These are phyloP conservation scores for Psidium friedrichsthalianum DNA, from an alignment of 345 rosid species.

Conservation along the genomic window DNA sequence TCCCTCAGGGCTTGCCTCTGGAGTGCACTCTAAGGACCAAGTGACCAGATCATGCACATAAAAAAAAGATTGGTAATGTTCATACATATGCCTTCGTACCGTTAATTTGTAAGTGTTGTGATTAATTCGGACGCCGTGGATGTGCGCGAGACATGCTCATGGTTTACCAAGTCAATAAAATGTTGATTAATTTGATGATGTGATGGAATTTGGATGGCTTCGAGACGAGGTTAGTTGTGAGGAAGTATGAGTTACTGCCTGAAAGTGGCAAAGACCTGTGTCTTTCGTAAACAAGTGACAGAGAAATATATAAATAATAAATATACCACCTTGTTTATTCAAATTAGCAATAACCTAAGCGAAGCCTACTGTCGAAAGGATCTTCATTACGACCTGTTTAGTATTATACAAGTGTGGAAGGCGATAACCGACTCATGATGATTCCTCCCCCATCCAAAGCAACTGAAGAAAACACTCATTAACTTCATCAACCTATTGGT, in stretches of 20 bases:
- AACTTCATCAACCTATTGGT: neutral
- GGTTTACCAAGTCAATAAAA: neutral
- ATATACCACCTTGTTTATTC: neutral
- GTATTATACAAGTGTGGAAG: neutral
- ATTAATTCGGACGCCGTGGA: neutral
- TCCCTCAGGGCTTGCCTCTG: conserved; percentile 11
- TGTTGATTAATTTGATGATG: neutral
- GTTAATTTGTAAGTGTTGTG: neutral
- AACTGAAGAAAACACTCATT: neutral
- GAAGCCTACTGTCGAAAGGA: neutral
- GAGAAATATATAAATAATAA: neutral
- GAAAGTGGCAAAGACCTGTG: neutral
- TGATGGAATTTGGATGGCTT: neutral
- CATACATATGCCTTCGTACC: neutral
- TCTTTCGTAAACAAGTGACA: neutral
- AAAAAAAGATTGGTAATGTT: neutral
- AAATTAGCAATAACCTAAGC: neutral
- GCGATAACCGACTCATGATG: neutral
- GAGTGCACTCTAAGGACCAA: conserved; percentile 2
- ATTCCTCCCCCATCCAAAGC: neutral
- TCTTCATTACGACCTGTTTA: neutral
- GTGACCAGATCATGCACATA: neutral
- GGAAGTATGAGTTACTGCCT: neutral
- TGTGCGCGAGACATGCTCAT: neutral
- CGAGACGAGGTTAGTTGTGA: neutral